Evolutionary conservation across 495 filamentous ascomycete genomes (phyloP).

Genomic region (Penicillium roqueforti): DNA sequence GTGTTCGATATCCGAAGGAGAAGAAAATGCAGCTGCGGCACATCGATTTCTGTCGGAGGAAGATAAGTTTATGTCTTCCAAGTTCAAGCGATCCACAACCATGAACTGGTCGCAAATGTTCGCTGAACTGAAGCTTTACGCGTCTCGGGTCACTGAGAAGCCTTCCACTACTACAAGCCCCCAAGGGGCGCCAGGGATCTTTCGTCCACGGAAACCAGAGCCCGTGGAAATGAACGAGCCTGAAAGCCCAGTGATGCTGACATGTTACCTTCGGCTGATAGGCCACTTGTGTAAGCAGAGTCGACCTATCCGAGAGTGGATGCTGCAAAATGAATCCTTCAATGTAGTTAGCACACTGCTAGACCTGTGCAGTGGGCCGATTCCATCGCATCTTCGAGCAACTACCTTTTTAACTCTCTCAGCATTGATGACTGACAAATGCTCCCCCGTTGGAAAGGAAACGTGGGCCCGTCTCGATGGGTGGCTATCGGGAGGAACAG

Average conservation of each 20-base stretch:
- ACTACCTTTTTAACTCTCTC: conserved; percentile 66
- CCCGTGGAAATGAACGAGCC: conserved; percentile 69
- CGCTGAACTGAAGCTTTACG: conserved; percentile 75
- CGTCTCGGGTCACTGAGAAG: conserved; percentile 62
- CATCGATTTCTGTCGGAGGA: conserved; percentile 91
- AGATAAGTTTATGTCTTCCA: conserved; percentile 63
- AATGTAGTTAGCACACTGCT: conserved; percentile 63
- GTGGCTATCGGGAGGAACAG: conserved; percentile 59
- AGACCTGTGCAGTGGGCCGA: conserved; percentile 60
- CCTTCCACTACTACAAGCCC: conserved; percentile 46
- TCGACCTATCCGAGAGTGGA: conserved; percentile 59
- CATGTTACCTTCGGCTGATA: conserved; percentile 85
- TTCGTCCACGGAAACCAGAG: conserved; percentile 59
- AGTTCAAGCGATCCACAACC: conserved; percentile 71
- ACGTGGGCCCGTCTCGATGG: conserved; percentile 71
- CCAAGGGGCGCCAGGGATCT: conserved; percentile 50
- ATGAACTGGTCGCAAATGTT: conserved; percentile 93
- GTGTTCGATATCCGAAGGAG: conserved; percentile 73
- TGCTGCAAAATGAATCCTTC: conserved; percentile 60
- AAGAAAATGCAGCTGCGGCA: conserved; percentile 71
- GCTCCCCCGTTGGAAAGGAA: conserved; percentile 50
- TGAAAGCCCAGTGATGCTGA: conserved; percentile 86
- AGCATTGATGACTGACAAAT: conserved; percentile 64
- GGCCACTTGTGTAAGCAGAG: conserved; percentile 71
- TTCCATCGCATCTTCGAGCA: conserved; percentile 70